Evolutionary conservation across 1,139 yeast species (phyloP), one percentile per base, ranked within the genome.

Genomic region (Sugiyamaella paludigena): DNA sequence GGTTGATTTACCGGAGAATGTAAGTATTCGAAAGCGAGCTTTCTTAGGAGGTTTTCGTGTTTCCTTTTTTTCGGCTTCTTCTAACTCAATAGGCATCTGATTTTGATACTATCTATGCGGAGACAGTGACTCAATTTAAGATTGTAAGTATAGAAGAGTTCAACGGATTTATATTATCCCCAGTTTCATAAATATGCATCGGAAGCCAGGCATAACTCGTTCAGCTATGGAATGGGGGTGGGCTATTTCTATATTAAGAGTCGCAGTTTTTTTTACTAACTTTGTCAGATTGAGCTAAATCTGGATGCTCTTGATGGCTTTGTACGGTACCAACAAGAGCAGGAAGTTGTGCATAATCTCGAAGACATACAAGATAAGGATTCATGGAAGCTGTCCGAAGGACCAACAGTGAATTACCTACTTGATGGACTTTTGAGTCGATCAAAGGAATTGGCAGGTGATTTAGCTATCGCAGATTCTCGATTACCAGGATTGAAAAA

Each of bases 331-430:
- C 40, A 40, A 2, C 12, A n/a, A 10, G 40, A 32, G 16, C 38
- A 45, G 10, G 48, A 43, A 7, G 12, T 26, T 4, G 33, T 48
- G 1, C 56, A 48, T 13, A 50, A 47, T 11, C 11, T 48, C 15
- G 52, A 49, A n/a, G 59, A 58, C 46, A 40, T 57, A 16, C 32
- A 45, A 27, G 48, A 47, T 26, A 40, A 47, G 9, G 58, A 51
- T n/a, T 29, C 32, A 11, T 60, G 64, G 63, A 53, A 50, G 29
- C 39, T 60, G 3, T 52, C 57, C 5, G 59, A 60, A 16, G 56
- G 55, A 9, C 24, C 47, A n/a, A 45, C 45, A 11, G 34, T 61
- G 15, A 40, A 52, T 13, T 43, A 50, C 15, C 28, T 59, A 2
- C 34, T 54, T 19, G 62, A 58, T 29, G 51, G 38, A 4, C 31